Conservation (phyloP, 179 eudicot species). For the Nepenthes alata region DNA sequence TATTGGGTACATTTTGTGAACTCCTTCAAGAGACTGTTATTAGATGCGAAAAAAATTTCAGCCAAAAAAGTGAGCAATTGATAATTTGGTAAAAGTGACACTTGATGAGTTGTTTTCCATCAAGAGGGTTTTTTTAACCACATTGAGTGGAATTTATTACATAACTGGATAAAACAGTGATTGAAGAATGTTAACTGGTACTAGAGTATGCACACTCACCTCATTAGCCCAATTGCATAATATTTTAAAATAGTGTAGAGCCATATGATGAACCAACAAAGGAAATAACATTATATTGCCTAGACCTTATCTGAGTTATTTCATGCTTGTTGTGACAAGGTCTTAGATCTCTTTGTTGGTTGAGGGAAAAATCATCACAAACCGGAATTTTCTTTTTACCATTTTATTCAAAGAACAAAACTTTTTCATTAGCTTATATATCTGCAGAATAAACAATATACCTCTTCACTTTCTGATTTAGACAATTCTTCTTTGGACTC, state of each 20-base stretch:
- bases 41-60: neutral
- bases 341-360: neutral
- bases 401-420: neutral
- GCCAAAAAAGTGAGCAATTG: neutral
- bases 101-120: neutral
- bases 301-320: no score
- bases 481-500: constrained; percentile 25
- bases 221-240: neutral
- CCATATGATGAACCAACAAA: no score
- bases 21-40: no score
- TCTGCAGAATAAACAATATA: constrained; percentile 12
- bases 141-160: neutral
- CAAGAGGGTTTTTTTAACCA: neutral
- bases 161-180: no score
- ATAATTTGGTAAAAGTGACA: neutral
- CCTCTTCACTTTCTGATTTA: constrained; percentile 30
- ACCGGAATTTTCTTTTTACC: neutral
- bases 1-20: neutral
- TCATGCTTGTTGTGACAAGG: no score
- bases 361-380: neutral
- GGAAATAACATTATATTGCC: no score
- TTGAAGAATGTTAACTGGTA: no score
- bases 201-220: neutral
- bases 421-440: neutral
- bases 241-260: neutral